Conservation (phyloP, 2,329 filamentous ascomycete genomes). For the Kalaharituber pfeilii region DNA sequence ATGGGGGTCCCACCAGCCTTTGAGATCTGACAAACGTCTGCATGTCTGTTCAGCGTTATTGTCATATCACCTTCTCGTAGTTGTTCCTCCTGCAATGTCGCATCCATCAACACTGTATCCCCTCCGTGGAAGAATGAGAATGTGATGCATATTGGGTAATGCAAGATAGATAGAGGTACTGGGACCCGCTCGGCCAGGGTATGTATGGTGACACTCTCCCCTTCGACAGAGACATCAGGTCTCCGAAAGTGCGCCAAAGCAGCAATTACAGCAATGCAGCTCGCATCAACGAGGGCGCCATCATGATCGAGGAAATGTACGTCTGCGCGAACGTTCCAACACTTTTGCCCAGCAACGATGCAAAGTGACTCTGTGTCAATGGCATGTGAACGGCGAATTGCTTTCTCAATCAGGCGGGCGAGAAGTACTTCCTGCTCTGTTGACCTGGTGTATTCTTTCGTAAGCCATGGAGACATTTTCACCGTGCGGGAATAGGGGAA, state of each 20-base stretch:
- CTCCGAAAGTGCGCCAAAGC: slow-evolving; percentile 81
- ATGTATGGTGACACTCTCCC: slow-evolving; percentile 70
- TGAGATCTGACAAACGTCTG: slow-evolving; percentile 77
- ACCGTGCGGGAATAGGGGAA: no score
- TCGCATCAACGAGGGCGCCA: slow-evolving; percentile 71
- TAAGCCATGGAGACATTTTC: background rate
- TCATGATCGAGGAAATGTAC: slow-evolving; percentile 84
- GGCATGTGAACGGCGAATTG: slow-evolving; percentile 75
- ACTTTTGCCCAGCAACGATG: slow-evolving; percentile 75
- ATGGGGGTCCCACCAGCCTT: slow-evolving; percentile 75
- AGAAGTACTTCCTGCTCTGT: slow-evolving; percentile 73
- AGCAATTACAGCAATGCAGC: slow-evolving; percentile 73
- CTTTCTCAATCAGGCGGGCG: slow-evolving; percentile 80
- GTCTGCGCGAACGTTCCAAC: slow-evolving; percentile 80
- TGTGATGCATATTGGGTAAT: slow-evolving; percentile 79
- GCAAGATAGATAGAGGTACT: slow-evolving; percentile 74
- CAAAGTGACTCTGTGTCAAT: slow-evolving; percentile 93
- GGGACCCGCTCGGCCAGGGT: slow-evolving; percentile 72
- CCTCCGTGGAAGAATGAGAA: slow-evolving; percentile 63
- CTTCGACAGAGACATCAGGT: slow-evolving; percentile 73
- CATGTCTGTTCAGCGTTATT: slow-evolving; percentile 73
- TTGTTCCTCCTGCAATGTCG: slow-evolving; percentile 58
- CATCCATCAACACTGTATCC: slow-evolving; percentile 54
- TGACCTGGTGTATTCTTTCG: slow-evolving; percentile 34
- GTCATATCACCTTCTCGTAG: slow-evolving; percentile 55